Base-by-base conservation (phyloP, 2,329 filamentous ascomycete genomes). In the Epichloe gansuensis region DNA sequence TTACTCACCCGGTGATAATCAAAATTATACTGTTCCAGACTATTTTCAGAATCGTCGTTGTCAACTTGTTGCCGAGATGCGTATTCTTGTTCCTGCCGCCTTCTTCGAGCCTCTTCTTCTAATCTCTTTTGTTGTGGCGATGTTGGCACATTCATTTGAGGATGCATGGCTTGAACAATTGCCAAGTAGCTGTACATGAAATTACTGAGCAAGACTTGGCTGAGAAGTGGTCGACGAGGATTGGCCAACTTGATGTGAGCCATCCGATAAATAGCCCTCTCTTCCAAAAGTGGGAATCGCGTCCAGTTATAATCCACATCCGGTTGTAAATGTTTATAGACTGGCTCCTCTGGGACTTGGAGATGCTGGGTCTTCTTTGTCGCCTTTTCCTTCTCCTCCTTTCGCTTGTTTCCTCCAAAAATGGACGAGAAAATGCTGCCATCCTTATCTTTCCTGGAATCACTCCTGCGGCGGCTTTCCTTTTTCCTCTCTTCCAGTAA, bases 181-280 rank as follows among this genome's bases (percentile, higher is more conserved):
- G 93, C 93, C 57, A 98, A 78, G 66, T 98, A 98, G 53, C 89
- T 93, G 71, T 98, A 98, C 93, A 98, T 98, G 69, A 98, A 98
- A 67, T 98, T 98, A 70, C 90, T 96, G 59, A 98, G 78, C 54
- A 98, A 75, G 23, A 98, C 93, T 68, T 98, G 93, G 54, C 91
- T 96, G 64, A 95, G 85, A 49, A 98, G 72, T 41, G 91, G 87
- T 52, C 93, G 84, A 44, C 91, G 84, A 39, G 93, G 93, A 64
- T 98, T 97, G n/a, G 93, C 93, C 55, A 98, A 80, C 69, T 98
- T 98, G 71, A 97, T 94, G 66, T 98, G 93, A 17, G 93, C 93
- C 88, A 98, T 95, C 55, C 93, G 82, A 69, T 98, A 98, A 54
- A 98, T 98, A 21, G 93, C 93, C 54, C 93, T 80, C 71, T 98